Evolutionary conservation across 257 asterid species (phyloP), one percentile per base, ranked within the genome.

Genomic region (Forsythia suspensa): DNA sequence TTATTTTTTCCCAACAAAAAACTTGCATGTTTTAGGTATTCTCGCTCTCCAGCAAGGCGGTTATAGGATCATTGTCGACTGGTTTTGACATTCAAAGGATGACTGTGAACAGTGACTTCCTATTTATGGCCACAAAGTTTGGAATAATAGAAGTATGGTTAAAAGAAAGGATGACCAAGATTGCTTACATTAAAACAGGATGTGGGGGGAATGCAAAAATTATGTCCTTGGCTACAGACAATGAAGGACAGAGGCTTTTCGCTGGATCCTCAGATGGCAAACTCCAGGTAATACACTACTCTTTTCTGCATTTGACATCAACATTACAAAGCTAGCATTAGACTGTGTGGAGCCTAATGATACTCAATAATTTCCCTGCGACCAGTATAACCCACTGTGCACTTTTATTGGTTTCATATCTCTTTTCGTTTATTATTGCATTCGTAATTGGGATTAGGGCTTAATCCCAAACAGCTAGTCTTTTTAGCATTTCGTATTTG

Each of bases 61-160:
- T 89, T 0, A 67, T 89, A 4, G 97, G 98, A 77, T 75, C 91
- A 20, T 36, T 90, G 73, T 78, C 90, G 24, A 85, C 92, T 1
- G 74, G 88, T 57, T 79, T 84, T 2, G 98, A 91, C 83, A 87
- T 89, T 76, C 96, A 85, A 77, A 83, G 82, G 6, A 78, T 79
- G 66, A 81, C 86, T 5, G 79, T 89, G 12, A 90, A 84, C 87
- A 89, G 73, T 66, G 96, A 91, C 66, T 88, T 90, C 85, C 83
- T 91, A 81, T 89, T 93, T 79, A 83, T 89, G 2, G 90, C 94
- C 11, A 83, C 93, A 73, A 93, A 85, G 84, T 86, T 88, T 75
- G 98, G 96, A 43, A 85, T 74, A 8, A 85, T 93, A 46, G 94
- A 93, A 82, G 94, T 93, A 61, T 91, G 97, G 97, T 80, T 85